Evolutionary conservation across 148 eudicot genomes (phyloP).

Genomic region (Chenopodium berlandieri): DNA sequence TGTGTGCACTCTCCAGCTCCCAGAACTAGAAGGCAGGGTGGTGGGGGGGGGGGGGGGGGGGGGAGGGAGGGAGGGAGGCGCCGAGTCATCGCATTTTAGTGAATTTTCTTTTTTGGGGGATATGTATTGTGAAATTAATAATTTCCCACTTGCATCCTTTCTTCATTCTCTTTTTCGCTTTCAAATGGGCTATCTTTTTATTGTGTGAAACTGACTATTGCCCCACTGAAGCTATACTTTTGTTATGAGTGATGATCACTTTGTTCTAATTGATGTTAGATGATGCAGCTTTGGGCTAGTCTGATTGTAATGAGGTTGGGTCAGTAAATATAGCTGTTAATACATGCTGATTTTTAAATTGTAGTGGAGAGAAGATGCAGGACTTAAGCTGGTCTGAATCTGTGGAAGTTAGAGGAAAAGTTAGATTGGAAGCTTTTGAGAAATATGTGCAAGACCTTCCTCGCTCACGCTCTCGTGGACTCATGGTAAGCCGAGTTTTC

Average conservation of each 20-base stretch:
- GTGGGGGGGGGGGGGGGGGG: no score
- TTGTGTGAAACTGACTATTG: background rate
- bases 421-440: constrained; percentile 76
- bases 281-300: background rate
- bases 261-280: background rate
- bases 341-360: constrained; percentile 32
- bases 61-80: background rate
- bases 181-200: background rate
- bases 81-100: no score
- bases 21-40: background rate
- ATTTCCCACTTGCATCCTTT: background rate
- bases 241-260: background rate
- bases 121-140: background rate
- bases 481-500: constrained; percentile 61
- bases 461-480: constrained; percentile 73
- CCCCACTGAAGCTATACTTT: background rate
- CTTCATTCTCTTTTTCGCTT: background rate
- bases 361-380: constrained; percentile 87
- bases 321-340: constrained; percentile 26
- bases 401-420: constrained; percentile 83
- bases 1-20: background rate
- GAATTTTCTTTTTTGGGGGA: no score
- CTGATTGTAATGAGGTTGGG: background rate
- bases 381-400: constrained; percentile 60
- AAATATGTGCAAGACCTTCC: constrained; percentile 88